Conservation (phyloP, 2,329 filamentous ascomycete genomes). For the Cordyceps cicadae region DNA sequence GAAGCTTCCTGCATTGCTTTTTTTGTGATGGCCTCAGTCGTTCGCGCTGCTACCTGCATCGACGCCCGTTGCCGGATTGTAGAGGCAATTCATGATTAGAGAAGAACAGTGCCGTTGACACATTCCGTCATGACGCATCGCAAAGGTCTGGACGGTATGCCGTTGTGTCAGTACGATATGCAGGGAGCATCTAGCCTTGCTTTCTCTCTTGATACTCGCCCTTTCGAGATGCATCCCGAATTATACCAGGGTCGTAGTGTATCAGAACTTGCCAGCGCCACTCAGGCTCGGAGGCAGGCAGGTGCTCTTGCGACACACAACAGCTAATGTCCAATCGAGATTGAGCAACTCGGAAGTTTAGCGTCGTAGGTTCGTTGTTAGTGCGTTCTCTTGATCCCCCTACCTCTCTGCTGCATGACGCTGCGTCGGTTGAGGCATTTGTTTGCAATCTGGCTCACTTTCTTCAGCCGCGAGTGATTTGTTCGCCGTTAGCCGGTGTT, state of each 20-base stretch:
- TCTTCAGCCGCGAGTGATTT: not conserved
- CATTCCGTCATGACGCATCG: not conserved
- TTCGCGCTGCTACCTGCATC: not conserved
- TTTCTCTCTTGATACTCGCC: not conserved
- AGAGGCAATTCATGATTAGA: not conserved
- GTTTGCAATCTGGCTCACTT: not conserved
- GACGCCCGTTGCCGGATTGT: not conserved
- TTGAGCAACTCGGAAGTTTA: conserved; percentile 3
- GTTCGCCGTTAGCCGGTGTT: not conserved
- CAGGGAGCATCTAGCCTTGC: not conserved
- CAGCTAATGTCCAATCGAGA: conserved; percentile 2
- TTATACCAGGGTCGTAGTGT: not conserved
- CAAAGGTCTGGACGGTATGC: not conserved
- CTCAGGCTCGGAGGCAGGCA: not conserved
- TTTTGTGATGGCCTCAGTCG: not conserved
- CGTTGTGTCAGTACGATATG: not conserved
- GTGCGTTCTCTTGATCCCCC: not conserved
- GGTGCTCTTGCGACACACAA: not conserved
- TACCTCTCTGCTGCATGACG: not conserved
- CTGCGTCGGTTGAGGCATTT: conserved; percentile 5
- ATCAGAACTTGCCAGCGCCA: not conserved
- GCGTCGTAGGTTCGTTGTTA: not conserved
- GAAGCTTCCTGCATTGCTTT: not conserved
- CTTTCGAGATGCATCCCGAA: not conserved
- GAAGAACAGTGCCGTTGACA: too few species aligned